phyloP scores from a whole-genome alignment of 495 filamentous ascomycete genomes.

The Neurospora discreta region DNA sequence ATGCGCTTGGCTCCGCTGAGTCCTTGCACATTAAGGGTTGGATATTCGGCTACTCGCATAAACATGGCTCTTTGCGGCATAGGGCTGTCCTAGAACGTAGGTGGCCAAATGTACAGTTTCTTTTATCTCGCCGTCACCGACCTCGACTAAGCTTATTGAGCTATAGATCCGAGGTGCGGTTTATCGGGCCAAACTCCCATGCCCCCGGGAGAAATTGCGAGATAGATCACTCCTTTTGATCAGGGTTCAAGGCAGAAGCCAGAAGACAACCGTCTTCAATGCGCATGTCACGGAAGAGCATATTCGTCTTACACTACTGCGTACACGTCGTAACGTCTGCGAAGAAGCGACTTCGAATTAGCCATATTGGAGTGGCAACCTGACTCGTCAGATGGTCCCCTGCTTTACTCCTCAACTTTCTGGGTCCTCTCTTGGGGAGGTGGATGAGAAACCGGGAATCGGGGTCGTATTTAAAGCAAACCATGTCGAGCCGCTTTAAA shows the following conservation, averaged over 20 bases:
- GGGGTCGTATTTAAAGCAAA: constrained; percentile 24
- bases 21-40: background rate
- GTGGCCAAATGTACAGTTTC: background rate
- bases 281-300: background rate
- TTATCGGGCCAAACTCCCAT: background rate
- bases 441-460: constrained; percentile 24
- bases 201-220: background rate
- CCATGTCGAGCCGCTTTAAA: constrained; percentile 14
- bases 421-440: constrained; percentile 13
- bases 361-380: constrained; percentile 17
- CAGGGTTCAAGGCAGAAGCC: background rate
- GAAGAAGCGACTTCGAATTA: constrained; percentile 4
- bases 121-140: background rate
- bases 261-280: background rate
- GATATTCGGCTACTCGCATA: background rate
- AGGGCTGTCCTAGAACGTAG: background rate
- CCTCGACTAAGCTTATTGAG: background rate
- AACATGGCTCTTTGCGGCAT: background rate
- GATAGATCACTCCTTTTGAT: background rate
- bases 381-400: background rate
- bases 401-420: background rate
- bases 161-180: background rate
- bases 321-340: background rate
- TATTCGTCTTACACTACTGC: background rate
- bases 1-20: background rate